phyloP scores from a whole-genome alignment of 2,329 filamentous ascomycete species.

The Didymosphaeria variabile region DNA sequence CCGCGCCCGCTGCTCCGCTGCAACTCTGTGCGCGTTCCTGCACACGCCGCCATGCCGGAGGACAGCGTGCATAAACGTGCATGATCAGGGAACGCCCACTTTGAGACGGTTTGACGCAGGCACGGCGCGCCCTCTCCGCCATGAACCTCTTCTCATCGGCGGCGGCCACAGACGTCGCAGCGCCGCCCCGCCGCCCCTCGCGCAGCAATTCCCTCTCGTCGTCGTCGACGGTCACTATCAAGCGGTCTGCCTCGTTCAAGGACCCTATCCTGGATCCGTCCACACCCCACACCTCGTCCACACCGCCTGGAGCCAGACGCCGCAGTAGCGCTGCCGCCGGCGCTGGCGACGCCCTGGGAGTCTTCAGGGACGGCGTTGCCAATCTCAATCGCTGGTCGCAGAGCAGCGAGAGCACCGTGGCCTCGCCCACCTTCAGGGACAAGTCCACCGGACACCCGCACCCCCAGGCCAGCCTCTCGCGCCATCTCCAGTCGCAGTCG shows the following conservation, averaged over 20 bases:
- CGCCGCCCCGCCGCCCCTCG: slow-evolving; percentile 35
- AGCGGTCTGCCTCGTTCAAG: slow-evolving; percentile 52
- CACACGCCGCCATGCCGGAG: slow-evolving; percentile 42
- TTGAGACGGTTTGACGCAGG: slow-evolving; percentile 40
- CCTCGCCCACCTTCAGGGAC: slow-evolving; percentile 38
- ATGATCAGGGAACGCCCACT: slow-evolving; percentile 20
- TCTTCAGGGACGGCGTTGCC: slow-evolving; percentile 56
- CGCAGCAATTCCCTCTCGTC: slow-evolving; percentile 57
- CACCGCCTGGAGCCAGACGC: slow-evolving; percentile 44
- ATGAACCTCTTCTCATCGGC: slow-evolving; percentile 34
- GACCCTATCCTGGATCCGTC: slow-evolving; percentile 40
- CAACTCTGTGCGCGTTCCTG: slow-evolving; percentile 32
- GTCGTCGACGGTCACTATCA: slow-evolving; percentile 53
- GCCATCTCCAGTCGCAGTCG: slow-evolving; percentile 38
- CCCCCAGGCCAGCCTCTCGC: slow-evolving; percentile 42
- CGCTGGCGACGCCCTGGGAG: slow-evolving; percentile 49
- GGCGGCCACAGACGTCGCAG: slow-evolving; percentile 25
- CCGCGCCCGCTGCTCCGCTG: slow-evolving; percentile 11
- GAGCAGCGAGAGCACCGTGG: slow-evolving; percentile 60
- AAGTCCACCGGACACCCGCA: slow-evolving; percentile 33
- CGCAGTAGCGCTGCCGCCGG: slow-evolving; percentile 53
- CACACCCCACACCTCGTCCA: slow-evolving; percentile 36
- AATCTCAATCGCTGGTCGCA: slow-evolving; percentile 68
- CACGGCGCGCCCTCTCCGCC: slow-evolving; percentile 18
- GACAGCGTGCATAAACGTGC: slow-evolving; percentile 33